These are phyloP conservation scores for Euphorbia corollata DNA, from an alignment of 441 rosid genomes.

Conservation along the genomic window DNA sequence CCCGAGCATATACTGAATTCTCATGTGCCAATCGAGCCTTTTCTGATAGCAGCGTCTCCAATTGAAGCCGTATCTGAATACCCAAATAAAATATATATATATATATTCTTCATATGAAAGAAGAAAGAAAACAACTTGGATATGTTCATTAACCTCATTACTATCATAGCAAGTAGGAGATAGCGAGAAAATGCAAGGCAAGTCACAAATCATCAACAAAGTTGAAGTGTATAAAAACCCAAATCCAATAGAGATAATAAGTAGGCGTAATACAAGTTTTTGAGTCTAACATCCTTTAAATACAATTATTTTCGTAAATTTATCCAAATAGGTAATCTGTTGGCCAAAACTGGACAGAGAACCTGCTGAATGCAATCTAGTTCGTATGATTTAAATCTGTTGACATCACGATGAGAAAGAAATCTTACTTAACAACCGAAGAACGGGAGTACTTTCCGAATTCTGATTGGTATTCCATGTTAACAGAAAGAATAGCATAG, in stretches of 20 bases:
- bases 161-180: not conserved
- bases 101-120: not conserved
- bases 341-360: not conserved
- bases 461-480: not conserved
- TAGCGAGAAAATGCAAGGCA: not conserved
- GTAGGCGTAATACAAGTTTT: no score
- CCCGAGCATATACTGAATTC: constrained; percentile 58
- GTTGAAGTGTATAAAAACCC: not conserved
- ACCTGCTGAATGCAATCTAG: not conserved
- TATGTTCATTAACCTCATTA: not conserved
- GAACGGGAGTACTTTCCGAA: not conserved
- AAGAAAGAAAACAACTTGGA: no score
- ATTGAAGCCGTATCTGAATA: constrained; percentile 70
- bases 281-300: no score
- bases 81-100: not conserved
- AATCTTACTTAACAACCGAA: no score
- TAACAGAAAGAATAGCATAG: not conserved
- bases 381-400: not conserved
- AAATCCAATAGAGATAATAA: not conserved
- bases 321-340: no score
- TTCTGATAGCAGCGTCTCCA: constrained; percentile 73
- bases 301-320: no score
- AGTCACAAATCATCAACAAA: not conserved
- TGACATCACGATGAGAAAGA: not conserved
- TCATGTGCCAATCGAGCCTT: constrained; percentile 79